Evolutionary conservation across 176 grass and related monocot genomes (phyloP), one percentile per base, ranked within the genome.

Genomic region (Microstegium vimineum): DNA sequence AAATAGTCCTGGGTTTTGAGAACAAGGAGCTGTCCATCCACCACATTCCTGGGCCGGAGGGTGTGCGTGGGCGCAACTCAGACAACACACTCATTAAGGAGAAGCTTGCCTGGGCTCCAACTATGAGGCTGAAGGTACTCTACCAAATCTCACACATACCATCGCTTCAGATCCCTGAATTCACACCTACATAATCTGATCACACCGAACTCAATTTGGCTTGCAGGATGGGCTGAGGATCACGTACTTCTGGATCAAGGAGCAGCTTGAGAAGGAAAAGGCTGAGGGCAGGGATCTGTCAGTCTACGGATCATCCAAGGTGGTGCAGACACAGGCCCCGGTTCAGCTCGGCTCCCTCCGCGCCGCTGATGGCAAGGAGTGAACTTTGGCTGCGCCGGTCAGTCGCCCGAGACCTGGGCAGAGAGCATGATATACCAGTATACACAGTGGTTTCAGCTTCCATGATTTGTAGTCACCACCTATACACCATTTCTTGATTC

Each of bases 201-300:
- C 4, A 22, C 84, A 88, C 20, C 52, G 25, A 23, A 71, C 40
- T 43, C n/a, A 46, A 33, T 75, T 38, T n/a, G 74, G 23, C 10
- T 12, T 43, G 83, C 77, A 94, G 94, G 92, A 97, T 28, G 94
- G 94, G 11, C 79, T 97, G 57, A 97, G 83, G 57, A 83, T 97
- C 74, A 97, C 94, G 13, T 97, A 97, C 74, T 97, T 83, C 74
- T 97, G 94, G 94, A 97, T 97, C 74, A 97, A 90, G 81, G 94
- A 97, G 71, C 94, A 97, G 67, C 84, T 97, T 11, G 94, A 94
- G 72, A 92, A 92, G 74, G 94, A 94, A 49, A 90, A 90, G 85
- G 54, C 76, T 0, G 28, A 73, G 12, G 94, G 94, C 8, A 8
- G 61, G 8, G 87, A 92, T 22, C 40, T 94, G 43, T 90, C 94